Percentiles rank a stretch among this genome's conserved stretches.
Conservation (phyloP, 768 basidiomycete species). For the Suillus tomentosus region DNA sequence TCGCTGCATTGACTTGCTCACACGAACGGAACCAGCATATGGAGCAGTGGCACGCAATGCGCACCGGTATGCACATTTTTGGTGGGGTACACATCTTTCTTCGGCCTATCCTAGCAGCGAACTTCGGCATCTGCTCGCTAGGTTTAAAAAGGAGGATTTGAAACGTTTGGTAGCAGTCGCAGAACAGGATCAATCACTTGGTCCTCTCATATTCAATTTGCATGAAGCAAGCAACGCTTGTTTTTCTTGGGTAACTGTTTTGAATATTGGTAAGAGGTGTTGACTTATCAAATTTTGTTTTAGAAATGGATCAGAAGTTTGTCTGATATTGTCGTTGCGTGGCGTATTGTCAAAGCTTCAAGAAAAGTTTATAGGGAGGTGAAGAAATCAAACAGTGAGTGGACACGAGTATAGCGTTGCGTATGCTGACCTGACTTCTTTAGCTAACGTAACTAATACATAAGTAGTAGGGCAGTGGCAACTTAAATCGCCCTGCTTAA, state of each 20-base stretch:
- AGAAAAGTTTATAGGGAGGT: neutral
- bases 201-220: neutral
- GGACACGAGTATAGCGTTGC: neutral
- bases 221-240: neutral
- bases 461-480: neutral
- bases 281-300: neutral
- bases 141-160: neutral
- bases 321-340: neutral
- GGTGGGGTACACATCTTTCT: neutral
- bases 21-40: neutral
- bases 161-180: neutral
- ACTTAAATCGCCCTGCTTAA: too few species aligned
- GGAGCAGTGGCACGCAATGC: neutral
- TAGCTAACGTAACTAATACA: neutral
- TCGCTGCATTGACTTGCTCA: neutral
- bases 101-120: neutral
- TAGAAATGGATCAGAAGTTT: conserved; percentile 3
- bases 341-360: neutral
- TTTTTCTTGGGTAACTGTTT: neutral
- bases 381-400: neutral
- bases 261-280: too few species aligned
- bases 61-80: neutral
- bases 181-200: neutral
- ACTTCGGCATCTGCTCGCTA: neutral
- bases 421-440: neutral